Base-by-base conservation (phyloP, 2,329 filamentous ascomycete genomes). In the Aspergillus oerlinghausenensis region DNA sequence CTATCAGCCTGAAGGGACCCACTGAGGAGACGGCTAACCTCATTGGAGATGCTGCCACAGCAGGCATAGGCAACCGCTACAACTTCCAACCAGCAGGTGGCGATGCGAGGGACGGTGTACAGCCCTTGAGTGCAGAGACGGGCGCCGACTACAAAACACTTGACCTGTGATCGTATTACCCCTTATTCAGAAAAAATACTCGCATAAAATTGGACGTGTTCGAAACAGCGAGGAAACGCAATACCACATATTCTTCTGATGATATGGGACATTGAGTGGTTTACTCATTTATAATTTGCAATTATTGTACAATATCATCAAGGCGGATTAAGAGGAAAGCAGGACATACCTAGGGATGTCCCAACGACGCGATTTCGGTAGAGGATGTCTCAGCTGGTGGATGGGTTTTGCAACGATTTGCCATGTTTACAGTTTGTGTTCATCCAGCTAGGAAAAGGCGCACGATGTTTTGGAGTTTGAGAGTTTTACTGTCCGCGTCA, bases 121-220 rank as follows among this genome's bases (percentile, higher is more conserved):
- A 75, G 53, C 76, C 75, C n/a, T 63, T 75, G 64, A 77, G 74
- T 48, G 69, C 70, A 4, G 70, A 73, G 49, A 59, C 63, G n/a
- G 75, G 72, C 42, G 70, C 70, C 32, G 75, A 77, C 55, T 76
- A 70, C 65, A 77, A 75, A 60, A 69, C 68, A 35, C 69, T 76
- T 57, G 75, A 78, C 43, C 66, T 78, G 63, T 77, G 70, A 71
- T 55, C 32, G 14, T 32, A 28, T 28, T 55, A 42, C 52, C 49
- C 21, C 50, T 51, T 48, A 53, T 58, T 56, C 42, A 26, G 48
- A 55, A 48, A 49, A 43, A 26, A 42, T 23, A 40, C 40, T 29
- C 51, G 45, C n/a, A 14, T 42, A 29, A 42, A 26, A 49, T 48
- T 55, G 21, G 14, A 38, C 35, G 48, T 49, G 58, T 54, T 48